Percentiles rank a stretch among this genome's conserved stretches.
Conservation (phyloP, 1,284 basidiomycete species). For the Kwoniella shivajii region DNA sequence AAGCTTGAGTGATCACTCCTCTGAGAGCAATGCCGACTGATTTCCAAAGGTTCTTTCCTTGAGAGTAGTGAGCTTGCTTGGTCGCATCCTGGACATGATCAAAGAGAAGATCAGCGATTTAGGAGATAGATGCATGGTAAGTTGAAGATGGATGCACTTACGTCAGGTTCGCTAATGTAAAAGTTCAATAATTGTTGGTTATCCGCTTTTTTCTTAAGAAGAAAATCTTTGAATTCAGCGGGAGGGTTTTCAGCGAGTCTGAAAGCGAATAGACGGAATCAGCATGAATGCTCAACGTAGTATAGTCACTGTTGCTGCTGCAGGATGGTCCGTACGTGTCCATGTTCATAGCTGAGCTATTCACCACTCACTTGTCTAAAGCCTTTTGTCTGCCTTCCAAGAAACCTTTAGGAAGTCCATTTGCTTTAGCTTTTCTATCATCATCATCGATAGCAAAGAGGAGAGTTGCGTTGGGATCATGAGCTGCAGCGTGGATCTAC, state of each 20-base stretch:
- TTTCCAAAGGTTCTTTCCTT: slow-evolving; percentile 43
- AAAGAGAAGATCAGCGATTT: background rate
- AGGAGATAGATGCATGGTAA: background rate
- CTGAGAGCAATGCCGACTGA: slow-evolving; percentile 41
- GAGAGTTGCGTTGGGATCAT: slow-evolving; percentile 63
- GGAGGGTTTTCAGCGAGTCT: slow-evolving; percentile 56
- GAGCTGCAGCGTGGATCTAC: slow-evolving; percentile 60
- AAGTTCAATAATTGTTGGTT: slow-evolving; percentile 58
- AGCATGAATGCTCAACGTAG: slow-evolving; percentile 17
- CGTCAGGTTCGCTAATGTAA: slow-evolving; percentile 36
- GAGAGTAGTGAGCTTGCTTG: slow-evolving; percentile 33
- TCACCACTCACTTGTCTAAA: slow-evolving; percentile 29
- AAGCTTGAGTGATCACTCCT: slow-evolving; percentile 42
- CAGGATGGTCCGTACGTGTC: too few species aligned
- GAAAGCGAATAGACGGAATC: slow-evolving; percentile 23
- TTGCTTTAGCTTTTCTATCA: slow-evolving; percentile 58
- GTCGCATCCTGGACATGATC: slow-evolving; percentile 22
- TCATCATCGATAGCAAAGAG: slow-evolving; percentile 60
- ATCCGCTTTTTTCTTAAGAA: slow-evolving; percentile 58
- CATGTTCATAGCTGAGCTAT: too few species aligned
- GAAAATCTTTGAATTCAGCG: slow-evolving; percentile 60
- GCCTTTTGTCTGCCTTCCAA: slow-evolving; percentile 57
- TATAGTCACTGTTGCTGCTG: too few species aligned
- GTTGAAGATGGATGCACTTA: slow-evolving; percentile 14
- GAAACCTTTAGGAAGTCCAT: slow-evolving; percentile 55